These are phyloP conservation scores for Rhizophora mangle DNA, from an alignment of 345 rosid genomes.

Conservation along the genomic window DNA sequence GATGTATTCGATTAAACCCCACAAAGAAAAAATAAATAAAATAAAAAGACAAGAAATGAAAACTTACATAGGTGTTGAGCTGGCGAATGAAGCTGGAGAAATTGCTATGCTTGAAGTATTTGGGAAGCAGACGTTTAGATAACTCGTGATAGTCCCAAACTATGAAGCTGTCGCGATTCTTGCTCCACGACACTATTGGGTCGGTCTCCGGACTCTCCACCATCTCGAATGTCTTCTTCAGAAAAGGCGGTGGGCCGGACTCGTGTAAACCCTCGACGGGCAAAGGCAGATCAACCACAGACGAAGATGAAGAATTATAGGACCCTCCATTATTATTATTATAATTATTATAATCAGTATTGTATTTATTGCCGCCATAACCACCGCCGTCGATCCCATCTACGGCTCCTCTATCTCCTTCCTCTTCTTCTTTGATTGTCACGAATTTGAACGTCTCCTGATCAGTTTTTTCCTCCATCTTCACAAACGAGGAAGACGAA, in stretches of 20 bases:
- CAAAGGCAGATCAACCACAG: conserved; percentile 27
- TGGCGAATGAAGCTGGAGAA: conserved; percentile 37
- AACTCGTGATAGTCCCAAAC: conserved; percentile 31
- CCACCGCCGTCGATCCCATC: neutral
- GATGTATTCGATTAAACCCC: too few species aligned
- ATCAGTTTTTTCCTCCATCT: neutral
- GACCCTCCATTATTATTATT: conserved; percentile 21
- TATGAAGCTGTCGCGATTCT: conserved; percentile 19
- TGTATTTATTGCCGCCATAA: neutral
- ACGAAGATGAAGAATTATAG: conserved; percentile 27
- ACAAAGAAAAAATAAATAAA: neutral
- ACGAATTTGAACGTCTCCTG: conserved; percentile 17
- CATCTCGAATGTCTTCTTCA: conserved; percentile 30
- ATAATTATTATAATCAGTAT: neutral
- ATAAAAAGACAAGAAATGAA: neutral
- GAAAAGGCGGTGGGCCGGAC: conserved; percentile 35
- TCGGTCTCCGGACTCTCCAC: conserved; percentile 30
- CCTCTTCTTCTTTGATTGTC: conserved; percentile 22
- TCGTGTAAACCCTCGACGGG: conserved; percentile 61
- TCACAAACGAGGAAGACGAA: neutral
- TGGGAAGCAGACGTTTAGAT: conserved; percentile 25
- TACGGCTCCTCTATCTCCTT: neutral
- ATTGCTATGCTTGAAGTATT: conserved; percentile 30
- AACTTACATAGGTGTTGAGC: conserved; percentile 29
- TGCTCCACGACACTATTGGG: conserved; percentile 20